These are phyloP conservation scores for Thelonectria blattea DNA, from an alignment of 2,329 filamentous ascomycete species.

Conservation along the genomic window DNA sequence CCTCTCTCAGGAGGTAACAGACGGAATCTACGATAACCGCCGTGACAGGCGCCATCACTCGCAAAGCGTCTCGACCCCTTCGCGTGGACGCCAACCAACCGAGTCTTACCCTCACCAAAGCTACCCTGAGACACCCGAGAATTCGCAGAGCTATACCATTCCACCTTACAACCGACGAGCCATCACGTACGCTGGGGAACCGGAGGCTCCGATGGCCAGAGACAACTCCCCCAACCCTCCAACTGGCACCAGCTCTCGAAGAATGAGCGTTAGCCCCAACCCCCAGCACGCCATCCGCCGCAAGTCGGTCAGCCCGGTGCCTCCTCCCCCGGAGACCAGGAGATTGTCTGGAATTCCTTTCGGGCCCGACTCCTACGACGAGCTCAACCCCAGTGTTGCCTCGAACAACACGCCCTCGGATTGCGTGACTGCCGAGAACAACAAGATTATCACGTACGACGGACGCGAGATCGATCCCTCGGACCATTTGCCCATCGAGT, in stretches of 20 bases:
- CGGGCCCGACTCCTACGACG: constrained; percentile 76
- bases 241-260: constrained; percentile 44
- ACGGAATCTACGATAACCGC: constrained; percentile 63
- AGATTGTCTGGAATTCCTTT: constrained; percentile 70
- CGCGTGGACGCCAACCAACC: constrained; percentile 47
- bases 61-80: constrained; percentile 48
- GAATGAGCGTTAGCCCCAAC: constrained; percentile 43
- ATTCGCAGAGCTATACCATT: constrained; percentile 45
- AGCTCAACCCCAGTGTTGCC: constrained; percentile 66
- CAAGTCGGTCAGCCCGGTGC: constrained; percentile 77
- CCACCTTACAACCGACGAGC: constrained; percentile 52
- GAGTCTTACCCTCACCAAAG: constrained; percentile 36
- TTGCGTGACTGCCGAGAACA: constrained; percentile 57
- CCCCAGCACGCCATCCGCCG: constrained; percentile 64
- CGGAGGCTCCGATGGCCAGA: constrained; percentile 38
- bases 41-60: constrained; percentile 54
- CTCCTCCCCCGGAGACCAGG: constrained; percentile 56
- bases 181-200: constrained; percentile 47
- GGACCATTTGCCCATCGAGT: constrained; percentile 78
- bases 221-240: constrained; percentile 47
- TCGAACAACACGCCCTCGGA: constrained; percentile 47
- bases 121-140: constrained; percentile 30
- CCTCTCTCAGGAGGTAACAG: constrained; percentile 62
- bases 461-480: constrained; percentile 81
- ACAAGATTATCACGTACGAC: constrained; percentile 76